Conservation (phyloP, 495 filamentous ascomycete species). For the Choiromyces venosus region DNA sequence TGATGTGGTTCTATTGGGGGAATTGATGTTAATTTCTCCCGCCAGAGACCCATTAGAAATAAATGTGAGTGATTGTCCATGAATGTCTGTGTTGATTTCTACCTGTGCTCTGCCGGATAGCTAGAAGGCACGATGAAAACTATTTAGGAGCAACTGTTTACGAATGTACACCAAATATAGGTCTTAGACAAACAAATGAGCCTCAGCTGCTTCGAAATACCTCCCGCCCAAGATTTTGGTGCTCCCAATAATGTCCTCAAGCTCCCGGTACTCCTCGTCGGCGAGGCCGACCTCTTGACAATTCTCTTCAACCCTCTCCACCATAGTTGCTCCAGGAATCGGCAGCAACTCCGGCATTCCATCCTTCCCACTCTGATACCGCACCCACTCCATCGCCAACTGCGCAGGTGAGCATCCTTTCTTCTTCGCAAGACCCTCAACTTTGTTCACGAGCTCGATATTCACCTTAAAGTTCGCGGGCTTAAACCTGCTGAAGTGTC, state of each 20-base stretch:
- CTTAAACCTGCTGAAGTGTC: conserved; percentile 58
- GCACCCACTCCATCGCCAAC: conserved; percentile 74
- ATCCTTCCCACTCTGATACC: conserved; percentile 49
- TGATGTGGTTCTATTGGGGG: not conserved
- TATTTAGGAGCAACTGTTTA: not conserved
- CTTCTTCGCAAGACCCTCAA: conserved; percentile 60
- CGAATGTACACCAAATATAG: not conserved
- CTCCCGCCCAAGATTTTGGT: not conserved
- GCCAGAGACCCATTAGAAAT: not conserved
- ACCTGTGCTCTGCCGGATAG: not conserved
- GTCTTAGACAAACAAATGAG: not conserved
- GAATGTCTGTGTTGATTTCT: not conserved
- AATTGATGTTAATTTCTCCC: not conserved
- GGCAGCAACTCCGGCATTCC: conserved; percentile 44
- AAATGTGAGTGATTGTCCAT: not conserved
- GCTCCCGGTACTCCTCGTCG: not conserved
- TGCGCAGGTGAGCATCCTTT: conserved; percentile 71
- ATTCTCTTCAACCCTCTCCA: not conserved
- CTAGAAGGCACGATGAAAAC: not conserved
- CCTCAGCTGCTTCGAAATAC: not conserved
- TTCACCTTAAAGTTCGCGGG: conserved; percentile 67
- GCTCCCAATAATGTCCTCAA: not conserved
- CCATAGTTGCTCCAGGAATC: conserved; percentile 48
- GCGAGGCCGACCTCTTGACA: not conserved
- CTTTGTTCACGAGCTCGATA: conserved; percentile 59